Conservation (phyloP, 257 asterid species). For the Plectranthus barbatus region DNA sequence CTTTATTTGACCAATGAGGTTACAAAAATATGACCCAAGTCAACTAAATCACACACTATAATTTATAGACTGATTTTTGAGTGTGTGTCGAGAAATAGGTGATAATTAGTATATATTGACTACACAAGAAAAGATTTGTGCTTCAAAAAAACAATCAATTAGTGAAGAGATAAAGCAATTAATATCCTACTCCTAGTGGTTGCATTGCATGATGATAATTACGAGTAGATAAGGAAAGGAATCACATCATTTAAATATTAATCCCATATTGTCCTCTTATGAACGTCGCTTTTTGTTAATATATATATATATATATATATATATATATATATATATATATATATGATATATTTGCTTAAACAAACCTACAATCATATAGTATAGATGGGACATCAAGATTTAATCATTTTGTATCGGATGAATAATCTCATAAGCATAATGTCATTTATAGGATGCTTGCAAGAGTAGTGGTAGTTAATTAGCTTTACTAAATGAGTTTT, state of each 20-base stretch:
- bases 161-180: not conserved
- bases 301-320: too few relatives aligned
- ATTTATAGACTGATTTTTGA: not conserved
- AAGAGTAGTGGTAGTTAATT: too few relatives aligned
- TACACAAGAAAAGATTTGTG: not conserved
- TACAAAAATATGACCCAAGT: not conserved
- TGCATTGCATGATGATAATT: too few relatives aligned
- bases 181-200: slow-evolving; percentile 15
- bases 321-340: too few relatives aligned
- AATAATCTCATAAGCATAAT: too few relatives aligned
- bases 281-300: not conserved
- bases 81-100: not conserved
- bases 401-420: too few relatives aligned
- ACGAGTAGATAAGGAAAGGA: slow-evolving; percentile 19
- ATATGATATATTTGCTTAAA: not conserved
- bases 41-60: not conserved
- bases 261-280: not conserved
- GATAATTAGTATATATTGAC: not conserved
- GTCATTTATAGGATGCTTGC: too few relatives aligned
- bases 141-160: slow-evolving; percentile 6
- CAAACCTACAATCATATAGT: not conserved
- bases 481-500: too few relatives aligned
- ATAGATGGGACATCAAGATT: not conserved
- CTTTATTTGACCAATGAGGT: too few relatives aligned
- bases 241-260: not conserved